A percentile compares a stretch with the other conserved stretches of the same genome.
These are phyloP conservation scores for Schizosaccharomyces cryophilus DNA, from an alignment of 805 yeast genomes.

Conservation along the genomic window DNA sequence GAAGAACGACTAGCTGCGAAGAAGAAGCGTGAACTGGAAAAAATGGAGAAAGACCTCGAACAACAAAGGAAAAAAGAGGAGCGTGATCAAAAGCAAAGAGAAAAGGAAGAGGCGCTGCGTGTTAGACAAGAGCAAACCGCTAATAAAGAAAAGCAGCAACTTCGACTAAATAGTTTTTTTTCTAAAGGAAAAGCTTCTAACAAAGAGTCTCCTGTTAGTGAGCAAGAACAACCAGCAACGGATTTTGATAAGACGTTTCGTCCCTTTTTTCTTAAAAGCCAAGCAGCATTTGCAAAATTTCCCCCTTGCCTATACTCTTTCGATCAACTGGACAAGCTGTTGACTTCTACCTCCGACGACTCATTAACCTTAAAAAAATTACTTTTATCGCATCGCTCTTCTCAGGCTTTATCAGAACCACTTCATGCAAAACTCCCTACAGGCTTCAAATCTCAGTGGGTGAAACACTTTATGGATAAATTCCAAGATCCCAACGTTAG, in stretches of 20 bases:
- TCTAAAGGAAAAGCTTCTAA: neutral
- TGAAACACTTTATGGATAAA: neutral
- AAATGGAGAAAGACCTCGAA: constrained; percentile 4
- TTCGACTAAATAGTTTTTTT: neutral
- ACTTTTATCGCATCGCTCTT: too few relatives aligned
- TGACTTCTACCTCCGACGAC: neutral
- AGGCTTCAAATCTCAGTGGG: neutral
- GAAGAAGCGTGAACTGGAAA: constrained; percentile 4
- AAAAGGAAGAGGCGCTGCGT: constrained; percentile 5
- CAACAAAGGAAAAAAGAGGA: constrained; percentile 1
- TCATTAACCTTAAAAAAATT: too few relatives aligned
- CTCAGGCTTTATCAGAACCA: neutral
- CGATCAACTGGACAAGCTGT: neutral
- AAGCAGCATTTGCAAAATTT: neutral
- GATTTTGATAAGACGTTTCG: neutral
- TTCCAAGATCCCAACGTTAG: neutral
- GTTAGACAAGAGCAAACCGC: neutral
- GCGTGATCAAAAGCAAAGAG: constrained; percentile 2
- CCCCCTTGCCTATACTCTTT: neutral
- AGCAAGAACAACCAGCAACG: neutral
- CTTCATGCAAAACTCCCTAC: neutral
- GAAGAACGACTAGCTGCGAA: constrained; percentile 1
- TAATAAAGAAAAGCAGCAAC: neutral
- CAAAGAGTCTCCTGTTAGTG: neutral
- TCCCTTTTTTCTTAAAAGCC: neutral